Evolutionary conservation across 2,329 filamentous ascomycete genomes (phyloP), one percentile per base, ranked within the genome.

Genomic region (Alternaria gansuensis): DNA sequence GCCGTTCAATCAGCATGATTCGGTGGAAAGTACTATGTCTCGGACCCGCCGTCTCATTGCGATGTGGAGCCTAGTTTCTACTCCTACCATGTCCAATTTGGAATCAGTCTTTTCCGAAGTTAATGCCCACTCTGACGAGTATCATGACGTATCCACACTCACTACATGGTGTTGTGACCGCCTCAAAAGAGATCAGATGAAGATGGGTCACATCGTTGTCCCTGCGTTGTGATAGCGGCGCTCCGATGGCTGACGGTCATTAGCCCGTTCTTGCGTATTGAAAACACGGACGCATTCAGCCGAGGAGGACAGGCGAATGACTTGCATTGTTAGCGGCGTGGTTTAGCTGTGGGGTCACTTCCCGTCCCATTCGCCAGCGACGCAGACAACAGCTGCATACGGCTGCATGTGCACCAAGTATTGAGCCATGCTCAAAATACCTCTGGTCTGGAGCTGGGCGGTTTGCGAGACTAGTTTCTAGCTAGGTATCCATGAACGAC

Each of bases 321-420:
- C 74, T 74, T 76, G 74, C 74, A 76, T 70, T 67, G 63, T 66
- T 75, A 75, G 73, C 68, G 68, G 63, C 65, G 63, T 64, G 63
- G 54, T 57, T 58, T 63, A 56, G 65, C 60, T 65, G 74, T 69
- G 71, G 71, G 72, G 71, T 69, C 64, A 62, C 61, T 64, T 65
- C 45, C 39, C 49, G 48, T 62, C 45, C 63, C 44, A 71, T 74
- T 75, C 68, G 74, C 59, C 54, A 60, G 45, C 57, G 58, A 62
- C 33, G 50, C 51, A 62, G 56, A 53, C 54, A 43, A 57, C 43
- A 60, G 60, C 59, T 69, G 65, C 63, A 65, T 56, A 51, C 45
- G 56, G 54, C 57, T 68, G 63, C 66, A 57, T 57, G 54, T 52
- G 45, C 51, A 64, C 59, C 52, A 53, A 61, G 60, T 63, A 56